Conservation (phyloP, 371 early-diverging fungal genomes). For the Rhizopus sp. region DNA sequence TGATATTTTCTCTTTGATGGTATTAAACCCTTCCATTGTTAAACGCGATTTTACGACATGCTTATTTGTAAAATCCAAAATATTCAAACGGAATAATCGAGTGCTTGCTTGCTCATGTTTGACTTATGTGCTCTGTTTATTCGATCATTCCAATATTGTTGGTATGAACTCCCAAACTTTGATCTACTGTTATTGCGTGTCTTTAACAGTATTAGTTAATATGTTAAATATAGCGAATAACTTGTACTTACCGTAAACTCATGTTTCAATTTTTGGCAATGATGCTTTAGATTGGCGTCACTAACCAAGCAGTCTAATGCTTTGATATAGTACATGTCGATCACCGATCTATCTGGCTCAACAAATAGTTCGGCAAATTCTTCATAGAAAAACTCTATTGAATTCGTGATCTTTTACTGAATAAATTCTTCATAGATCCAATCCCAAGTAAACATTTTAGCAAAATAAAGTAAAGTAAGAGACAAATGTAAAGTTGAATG, state of each 20-base stretch:
- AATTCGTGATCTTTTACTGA: conserved; percentile 2
- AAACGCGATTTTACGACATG: no score
- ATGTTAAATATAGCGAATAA: not conserved
- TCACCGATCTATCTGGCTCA: not conserved
- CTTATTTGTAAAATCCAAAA: no score
- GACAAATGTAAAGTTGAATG: no score
- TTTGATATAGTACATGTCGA: conserved; percentile 1
- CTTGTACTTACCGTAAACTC: conserved; percentile 5
- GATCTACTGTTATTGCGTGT: no score
- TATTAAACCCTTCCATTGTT: no score
- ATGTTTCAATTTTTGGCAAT: not conserved
- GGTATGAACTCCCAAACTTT: no score
- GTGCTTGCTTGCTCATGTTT: no score
- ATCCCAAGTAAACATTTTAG: conserved; percentile 4
- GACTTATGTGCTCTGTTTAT: no score
- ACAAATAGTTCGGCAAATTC: not conserved
- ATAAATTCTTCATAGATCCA: conserved; percentile 1
- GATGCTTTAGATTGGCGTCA: not conserved
- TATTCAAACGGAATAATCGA: no score
- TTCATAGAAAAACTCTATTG: conserved; percentile 2
- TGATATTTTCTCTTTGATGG: no score
- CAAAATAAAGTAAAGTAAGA: no score
- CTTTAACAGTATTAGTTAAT: conserved; percentile 6
- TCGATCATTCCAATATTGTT: no score
- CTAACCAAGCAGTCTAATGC: not conserved